These are phyloP conservation scores for Didymella segeticola DNA, from an alignment of 2,329 filamentous ascomycete species.

Conservation along the genomic window DNA sequence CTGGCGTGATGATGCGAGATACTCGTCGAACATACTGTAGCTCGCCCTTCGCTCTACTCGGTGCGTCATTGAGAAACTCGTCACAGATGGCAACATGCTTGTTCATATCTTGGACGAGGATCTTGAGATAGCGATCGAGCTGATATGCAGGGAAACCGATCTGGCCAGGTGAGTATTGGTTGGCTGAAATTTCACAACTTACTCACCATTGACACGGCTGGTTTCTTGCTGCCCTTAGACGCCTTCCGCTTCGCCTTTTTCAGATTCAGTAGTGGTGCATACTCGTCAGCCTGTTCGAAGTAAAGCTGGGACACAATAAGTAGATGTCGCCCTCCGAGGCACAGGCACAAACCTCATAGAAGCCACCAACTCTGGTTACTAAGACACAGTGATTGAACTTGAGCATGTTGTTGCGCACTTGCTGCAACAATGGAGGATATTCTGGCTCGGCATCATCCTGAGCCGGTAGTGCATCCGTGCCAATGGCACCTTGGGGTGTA, in stretches of 20 bases:
- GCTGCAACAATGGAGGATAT: slow-evolving; percentile 89
- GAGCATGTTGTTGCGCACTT: slow-evolving; percentile 86
- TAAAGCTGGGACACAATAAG: slow-evolving; percentile 66
- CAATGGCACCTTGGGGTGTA: slow-evolving; percentile 64
- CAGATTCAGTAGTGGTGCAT: slow-evolving; percentile 82
- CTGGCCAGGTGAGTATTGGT: slow-evolving; percentile 52
- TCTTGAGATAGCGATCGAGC: slow-evolving; percentile 89
- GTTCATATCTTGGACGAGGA: slow-evolving; percentile 87
- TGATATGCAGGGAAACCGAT: slow-evolving; percentile 94
- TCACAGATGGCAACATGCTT: slow-evolving; percentile 94
- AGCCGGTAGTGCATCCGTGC: slow-evolving; percentile 50
- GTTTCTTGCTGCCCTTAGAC: slow-evolving; percentile 58
- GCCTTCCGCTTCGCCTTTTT: slow-evolving; percentile 85
- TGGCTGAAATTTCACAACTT: not conserved
- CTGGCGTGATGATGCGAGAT: slow-evolving; percentile 87
- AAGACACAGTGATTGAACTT: slow-evolving; percentile 91
- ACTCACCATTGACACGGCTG: slow-evolving; percentile 77
- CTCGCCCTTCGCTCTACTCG: slow-evolving; percentile 76
- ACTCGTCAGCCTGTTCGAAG: slow-evolving; percentile 92
- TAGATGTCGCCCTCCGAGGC: slow-evolving; percentile 3
- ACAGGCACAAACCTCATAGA: slow-evolving; percentile 73
- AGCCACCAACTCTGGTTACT: slow-evolving; percentile 89
- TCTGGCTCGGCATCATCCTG: slow-evolving; percentile 58
- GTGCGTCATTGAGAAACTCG: slow-evolving; percentile 79
- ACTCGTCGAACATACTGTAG: slow-evolving; percentile 85